Conservation (phyloP, 805 yeast genomes). For the Blastobotrys robertii region DNA sequence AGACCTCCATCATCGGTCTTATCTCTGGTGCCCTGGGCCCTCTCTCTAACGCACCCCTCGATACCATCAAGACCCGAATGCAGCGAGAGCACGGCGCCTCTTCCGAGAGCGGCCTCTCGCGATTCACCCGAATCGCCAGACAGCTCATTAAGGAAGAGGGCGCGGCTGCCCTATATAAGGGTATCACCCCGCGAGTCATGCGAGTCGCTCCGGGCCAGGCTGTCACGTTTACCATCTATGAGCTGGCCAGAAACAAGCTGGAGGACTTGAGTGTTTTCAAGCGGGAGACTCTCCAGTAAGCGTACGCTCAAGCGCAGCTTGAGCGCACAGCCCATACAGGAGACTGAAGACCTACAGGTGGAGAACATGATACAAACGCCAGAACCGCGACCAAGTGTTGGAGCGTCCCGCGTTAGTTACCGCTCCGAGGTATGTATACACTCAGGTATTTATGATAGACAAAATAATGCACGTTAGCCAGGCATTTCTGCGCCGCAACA, state of each 20-base stretch:
- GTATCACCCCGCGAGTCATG: slow-evolving; percentile 97
- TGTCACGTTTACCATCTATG: slow-evolving; percentile 95
- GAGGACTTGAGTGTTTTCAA: slow-evolving; percentile 26
- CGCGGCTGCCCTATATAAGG: slow-evolving; percentile 78
- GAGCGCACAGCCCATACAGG: too few species aligned
- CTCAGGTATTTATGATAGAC: too few species aligned
- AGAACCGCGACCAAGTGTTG: neutral
- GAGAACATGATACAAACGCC: slow-evolving; percentile 1
- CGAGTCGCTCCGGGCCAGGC: slow-evolving; percentile 99
- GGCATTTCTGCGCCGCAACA: too few species aligned
- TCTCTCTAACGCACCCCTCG: slow-evolving; percentile 93
- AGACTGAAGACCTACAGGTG: neutral
- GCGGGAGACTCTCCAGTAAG: slow-evolving; percentile 3
- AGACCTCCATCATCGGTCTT: slow-evolving; percentile 85
- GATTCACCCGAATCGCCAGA: slow-evolving; percentile 71
- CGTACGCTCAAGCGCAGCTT: neutral
- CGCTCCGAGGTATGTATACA: too few species aligned
- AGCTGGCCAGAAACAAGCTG: slow-evolving; percentile 64
- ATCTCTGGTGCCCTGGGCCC: slow-evolving; percentile 97
- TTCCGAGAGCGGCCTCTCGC: slow-evolving; percentile 58
- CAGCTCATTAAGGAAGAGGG: slow-evolving; percentile 88
- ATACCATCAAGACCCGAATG: slow-evolving; percentile 93
- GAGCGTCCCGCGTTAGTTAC: too few species aligned
- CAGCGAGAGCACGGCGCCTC: slow-evolving; percentile 71
- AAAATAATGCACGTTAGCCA: too few species aligned